Conservation (phyloP, 1,139 yeast species). For the Blastobotrys illinoisensis region DNA sequence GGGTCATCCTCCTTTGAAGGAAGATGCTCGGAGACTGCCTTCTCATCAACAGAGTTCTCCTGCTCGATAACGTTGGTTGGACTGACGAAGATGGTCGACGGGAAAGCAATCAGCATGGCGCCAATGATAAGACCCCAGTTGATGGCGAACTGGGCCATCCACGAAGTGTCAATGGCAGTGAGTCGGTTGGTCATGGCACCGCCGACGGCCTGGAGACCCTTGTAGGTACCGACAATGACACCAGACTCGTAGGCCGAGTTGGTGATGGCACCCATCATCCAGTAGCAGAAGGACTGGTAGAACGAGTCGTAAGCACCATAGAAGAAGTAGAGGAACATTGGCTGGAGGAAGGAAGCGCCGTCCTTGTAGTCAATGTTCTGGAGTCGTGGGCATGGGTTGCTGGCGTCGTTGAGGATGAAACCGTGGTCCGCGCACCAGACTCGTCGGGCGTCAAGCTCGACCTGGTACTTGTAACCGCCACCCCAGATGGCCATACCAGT, state of each 20-base stretch:
- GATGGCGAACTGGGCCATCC: conserved; percentile 43
- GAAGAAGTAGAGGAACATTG: conserved; percentile 39
- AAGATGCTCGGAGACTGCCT: background rate
- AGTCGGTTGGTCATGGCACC: conserved; percentile 54
- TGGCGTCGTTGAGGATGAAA: background rate
- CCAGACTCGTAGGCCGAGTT: conserved; percentile 50
- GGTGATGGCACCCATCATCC: conserved; percentile 50
- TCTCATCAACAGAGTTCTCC: conserved; percentile 1
- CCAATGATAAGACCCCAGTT: conserved; percentile 51
- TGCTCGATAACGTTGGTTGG: conserved; percentile 11
- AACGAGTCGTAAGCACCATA: conserved; percentile 52
- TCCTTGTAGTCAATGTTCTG: conserved; percentile 20
- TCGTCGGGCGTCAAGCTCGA: conserved; percentile 17
- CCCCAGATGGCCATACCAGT: conserved; percentile 50
- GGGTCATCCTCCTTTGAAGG: background rate
- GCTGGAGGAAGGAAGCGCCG: conserved; percentile 18
- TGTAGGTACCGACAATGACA: conserved; percentile 51
- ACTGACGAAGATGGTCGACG: conserved; percentile 30
- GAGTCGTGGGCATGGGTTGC: conserved; percentile 2
- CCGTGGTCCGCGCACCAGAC: conserved; percentile 5
- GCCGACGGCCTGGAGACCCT: conserved; percentile 54
- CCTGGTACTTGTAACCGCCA: conserved; percentile 49
- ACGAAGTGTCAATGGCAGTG: conserved; percentile 40
- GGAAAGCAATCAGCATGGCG: conserved; percentile 39
- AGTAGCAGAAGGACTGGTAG: conserved; percentile 48